Percentiles rank a stretch among this genome's conserved stretches.
Conservation (phyloP, 169 alveolate species). For the Babesia divergens region DNA sequence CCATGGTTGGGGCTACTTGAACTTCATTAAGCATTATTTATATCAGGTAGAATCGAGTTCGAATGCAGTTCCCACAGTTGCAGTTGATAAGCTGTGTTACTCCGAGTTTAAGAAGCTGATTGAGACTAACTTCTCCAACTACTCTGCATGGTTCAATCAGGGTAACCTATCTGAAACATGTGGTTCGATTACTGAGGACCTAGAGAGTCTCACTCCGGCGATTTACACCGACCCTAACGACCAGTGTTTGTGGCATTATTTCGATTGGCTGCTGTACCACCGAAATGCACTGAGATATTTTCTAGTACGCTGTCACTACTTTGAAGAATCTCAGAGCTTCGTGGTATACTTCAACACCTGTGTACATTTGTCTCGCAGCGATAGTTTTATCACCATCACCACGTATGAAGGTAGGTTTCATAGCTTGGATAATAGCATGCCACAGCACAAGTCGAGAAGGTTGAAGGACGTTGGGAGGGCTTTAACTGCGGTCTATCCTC, state of each 20-base stretch:
- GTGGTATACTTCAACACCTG: slow-evolving; percentile 38
- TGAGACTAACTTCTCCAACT: slow-evolving; percentile 45
- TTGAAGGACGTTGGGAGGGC: slow-evolving; percentile 28
- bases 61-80: not conserved
- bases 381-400: not conserved
- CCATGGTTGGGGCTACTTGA: slow-evolving; percentile 63
- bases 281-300: slow-evolving; percentile 30
- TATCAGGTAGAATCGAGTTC: slow-evolving; percentile 1
- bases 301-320: not conserved
- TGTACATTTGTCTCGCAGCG: slow-evolving; percentile 16
- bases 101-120: slow-evolving; percentile 34
- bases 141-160: slow-evolving; percentile 61
- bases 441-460: not conserved
- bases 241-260: slow-evolving; percentile 57
- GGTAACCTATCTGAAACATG: slow-evolving; percentile 11
- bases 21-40: slow-evolving; percentile 45
- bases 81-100: slow-evolving; percentile 13
- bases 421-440: not conserved
- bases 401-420: not conserved
- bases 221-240: slow-evolving; percentile 66
- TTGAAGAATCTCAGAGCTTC: not conserved
- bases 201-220: slow-evolving; percentile 33
- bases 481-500: not conserved
- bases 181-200: slow-evolving; percentile 13
- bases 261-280: slow-evolving; percentile 43